Evolutionary conservation across 2,329 filamentous ascomycete species (phyloP), one percentile per base, ranked within the genome.

Genomic region (Colletotrichum trifolii): DNA sequence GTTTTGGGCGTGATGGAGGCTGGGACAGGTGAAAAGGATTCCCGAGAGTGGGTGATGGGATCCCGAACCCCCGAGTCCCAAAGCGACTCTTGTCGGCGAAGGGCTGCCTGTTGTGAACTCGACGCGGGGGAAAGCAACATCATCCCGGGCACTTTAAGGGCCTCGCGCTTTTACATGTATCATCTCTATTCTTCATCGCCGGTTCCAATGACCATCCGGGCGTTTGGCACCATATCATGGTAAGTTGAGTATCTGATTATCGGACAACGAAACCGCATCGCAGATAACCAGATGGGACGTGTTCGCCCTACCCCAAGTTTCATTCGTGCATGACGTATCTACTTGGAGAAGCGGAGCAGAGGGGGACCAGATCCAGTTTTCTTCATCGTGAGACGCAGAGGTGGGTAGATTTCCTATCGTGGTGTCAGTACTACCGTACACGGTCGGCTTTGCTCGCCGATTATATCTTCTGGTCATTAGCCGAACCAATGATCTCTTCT

Each of bases 41-140:
- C 56, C 36, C 45, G 52, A 56, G 58, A 35, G 25, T 5, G 33
- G 25, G 46, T 33, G 33, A 11, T 55, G 17, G 33, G 39, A 66
- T 25, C 34, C 63, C 58, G 63, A 66, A 57, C 47, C 53, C 15
- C 62, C 63, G 63, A 62, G 47, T 35, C 13, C 43, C 8, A n/a
- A 38, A 33, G 11, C n/a, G 46, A 38, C n/a, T 35, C 34, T 36
- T 52, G 33, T 47, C 40, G 52, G 45, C 46, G 62, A 65, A 48
- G 25, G 7, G 48, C 42, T 62, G 47, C 46, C 38, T 12, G 50
- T 66, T 49, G 3, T 12, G 42, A 17, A 34, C 10, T 17, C 13
- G 39, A 39, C 52, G 40, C 42, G 58, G 63, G 63, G 63, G 47
- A 48, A 8, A 17, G 25, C 25, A 38, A 33, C 25, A 42, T 17